Base-by-base conservation (phyloP, 257 asterid genomes). In the Perilla frutescens region DNA sequence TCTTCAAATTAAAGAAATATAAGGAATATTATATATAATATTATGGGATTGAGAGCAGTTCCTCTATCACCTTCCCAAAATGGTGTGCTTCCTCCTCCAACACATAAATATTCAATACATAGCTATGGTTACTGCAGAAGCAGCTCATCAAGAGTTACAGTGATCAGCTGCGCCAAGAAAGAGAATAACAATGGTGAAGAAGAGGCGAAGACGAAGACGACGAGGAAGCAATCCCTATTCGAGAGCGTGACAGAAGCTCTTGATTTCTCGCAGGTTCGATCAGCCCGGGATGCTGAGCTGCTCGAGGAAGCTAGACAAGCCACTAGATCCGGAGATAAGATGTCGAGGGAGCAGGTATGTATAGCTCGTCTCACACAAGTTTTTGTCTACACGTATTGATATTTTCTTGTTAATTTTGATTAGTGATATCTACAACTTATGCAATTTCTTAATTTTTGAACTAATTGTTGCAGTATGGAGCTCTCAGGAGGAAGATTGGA, bases 401-500 rank as follows among this genome's bases (percentile, higher is more conserved):
- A 1, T 34, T 34, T 34, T 34, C 4, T 34, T 34, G 3, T 34
- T 34, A 34, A 34, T 20, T 20, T 20, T 20, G 26, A 20, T 20
- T 20, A 20, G 1, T 34, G 37, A 34, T 12, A 20, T 26, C 31
- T 1, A 44, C 49, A 51, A 20, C 12, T 8, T n/a, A 32, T 41
- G 6, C 5, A 15, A 5, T 2, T 67, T 13, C 0, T 61, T n/a
- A n/a, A n/a, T n/a, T 47, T 12, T 56, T 67, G 49, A 20, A 20
- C 37, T 2, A 7, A 36, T 36, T 50, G 3, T 9, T 78, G 63
- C 79, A 93, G 98, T 94, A 94, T 78, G 97, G 91, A 81, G 99
- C 99, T 79, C 81, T 94, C 6, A 90, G 99, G 83, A 90, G 99
- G 86, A 91, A 94, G 86, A 94, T 94, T 70, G 99, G 99, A 10